These are phyloP conservation scores for Colletotrichum godetiae DNA, from an alignment of 2,329 filamentous ascomycete genomes.

Conservation along the genomic window DNA sequence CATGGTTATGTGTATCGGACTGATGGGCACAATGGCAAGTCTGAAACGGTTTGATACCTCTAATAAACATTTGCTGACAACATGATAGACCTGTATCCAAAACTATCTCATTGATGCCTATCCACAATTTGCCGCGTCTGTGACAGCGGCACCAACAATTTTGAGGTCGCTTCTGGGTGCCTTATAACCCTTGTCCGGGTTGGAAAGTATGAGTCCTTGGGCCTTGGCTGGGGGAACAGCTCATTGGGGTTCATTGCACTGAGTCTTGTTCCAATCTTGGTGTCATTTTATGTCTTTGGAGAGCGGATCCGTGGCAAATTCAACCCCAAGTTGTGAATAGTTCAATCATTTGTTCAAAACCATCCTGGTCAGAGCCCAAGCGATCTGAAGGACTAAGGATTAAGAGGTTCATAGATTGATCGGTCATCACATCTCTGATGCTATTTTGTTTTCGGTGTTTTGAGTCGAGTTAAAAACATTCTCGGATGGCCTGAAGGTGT, in stretches of 20 bases:
- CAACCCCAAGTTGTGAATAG: too few relatives aligned
- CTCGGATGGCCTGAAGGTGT: too few relatives aligned
- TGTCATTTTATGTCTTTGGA: conserved; percentile 23
- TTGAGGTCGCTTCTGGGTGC: conserved; percentile 29
- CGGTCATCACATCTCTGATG: too few relatives aligned
- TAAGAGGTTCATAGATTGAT: too few relatives aligned
- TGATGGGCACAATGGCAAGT: too few relatives aligned
- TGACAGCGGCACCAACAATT: conserved; percentile 9
- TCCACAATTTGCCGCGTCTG: conserved; percentile 19
- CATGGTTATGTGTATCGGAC: conserved; percentile 60
- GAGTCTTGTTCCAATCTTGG: conserved; percentile 21
- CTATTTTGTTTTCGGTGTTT: too few relatives aligned
- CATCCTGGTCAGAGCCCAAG: too few relatives aligned
- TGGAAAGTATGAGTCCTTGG: conserved; percentile 26
- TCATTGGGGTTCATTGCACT: conserved; percentile 34
- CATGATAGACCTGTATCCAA: conserved; percentile 43
- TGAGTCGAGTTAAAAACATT: too few relatives aligned
- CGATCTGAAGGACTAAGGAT: too few relatives aligned
- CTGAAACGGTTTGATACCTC: too few relatives aligned
- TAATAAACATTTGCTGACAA: too few relatives aligned
- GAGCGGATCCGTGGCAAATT: conserved; percentile 7
- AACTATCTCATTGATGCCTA: conserved; percentile 42
- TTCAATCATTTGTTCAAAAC: too few relatives aligned
- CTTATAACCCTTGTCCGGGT: conserved; percentile 31
- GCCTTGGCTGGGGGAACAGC: conserved; percentile 37